Percentiles rank a stretch among this genome's conserved stretches.
phyloP scores from a whole-genome alignment of 2,329 filamentous ascomycete genomes.

The Aspergillus pseudoterreus region DNA sequence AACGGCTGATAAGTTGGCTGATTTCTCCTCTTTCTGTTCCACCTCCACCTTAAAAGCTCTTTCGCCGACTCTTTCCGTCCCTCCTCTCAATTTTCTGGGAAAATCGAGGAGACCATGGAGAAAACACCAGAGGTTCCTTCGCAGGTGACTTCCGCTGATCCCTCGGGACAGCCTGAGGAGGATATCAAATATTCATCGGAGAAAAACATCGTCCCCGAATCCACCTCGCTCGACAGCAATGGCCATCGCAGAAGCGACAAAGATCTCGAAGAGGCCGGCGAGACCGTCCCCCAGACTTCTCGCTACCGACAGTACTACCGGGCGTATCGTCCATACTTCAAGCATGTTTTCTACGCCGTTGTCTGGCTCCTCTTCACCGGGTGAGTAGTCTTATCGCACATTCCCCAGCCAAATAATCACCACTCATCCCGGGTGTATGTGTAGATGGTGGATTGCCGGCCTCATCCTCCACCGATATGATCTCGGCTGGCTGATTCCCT shows the following conservation, averaged over 20 bases:
- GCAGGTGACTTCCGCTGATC: no score
- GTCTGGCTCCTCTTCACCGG: slow-evolving; percentile 52
- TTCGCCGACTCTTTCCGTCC: no score
- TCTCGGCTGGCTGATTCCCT: slow-evolving; percentile 78
- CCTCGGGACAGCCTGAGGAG: not conserved
- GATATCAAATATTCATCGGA: slow-evolving; percentile 1
- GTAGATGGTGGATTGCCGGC: slow-evolving; percentile 72
- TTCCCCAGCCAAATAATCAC: not conserved
- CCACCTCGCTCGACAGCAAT: slow-evolving; percentile 40
- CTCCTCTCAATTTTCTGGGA: no score
- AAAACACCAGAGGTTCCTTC: no score
- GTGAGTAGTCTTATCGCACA: slow-evolving; percentile 34
- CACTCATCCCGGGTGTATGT: slow-evolving; percentile 11
- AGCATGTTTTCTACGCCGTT: slow-evolving; percentile 44
- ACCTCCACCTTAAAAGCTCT: no score
- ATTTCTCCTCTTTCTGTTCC: no score
- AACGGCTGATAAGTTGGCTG: no score
- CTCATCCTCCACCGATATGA: slow-evolving; percentile 69
- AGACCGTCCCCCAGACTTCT: slow-evolving; percentile 26
- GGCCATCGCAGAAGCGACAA: slow-evolving; percentile 21
- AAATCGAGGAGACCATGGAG: no score
- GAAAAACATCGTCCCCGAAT: slow-evolving; percentile 5
- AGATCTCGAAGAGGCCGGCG: slow-evolving; percentile 41
- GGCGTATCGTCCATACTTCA: slow-evolving; percentile 10
- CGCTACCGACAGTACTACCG: slow-evolving; percentile 21